phyloP scores from a whole-genome alignment of 257 asterid genomes.

The Jacaranda mimosifolia region DNA sequence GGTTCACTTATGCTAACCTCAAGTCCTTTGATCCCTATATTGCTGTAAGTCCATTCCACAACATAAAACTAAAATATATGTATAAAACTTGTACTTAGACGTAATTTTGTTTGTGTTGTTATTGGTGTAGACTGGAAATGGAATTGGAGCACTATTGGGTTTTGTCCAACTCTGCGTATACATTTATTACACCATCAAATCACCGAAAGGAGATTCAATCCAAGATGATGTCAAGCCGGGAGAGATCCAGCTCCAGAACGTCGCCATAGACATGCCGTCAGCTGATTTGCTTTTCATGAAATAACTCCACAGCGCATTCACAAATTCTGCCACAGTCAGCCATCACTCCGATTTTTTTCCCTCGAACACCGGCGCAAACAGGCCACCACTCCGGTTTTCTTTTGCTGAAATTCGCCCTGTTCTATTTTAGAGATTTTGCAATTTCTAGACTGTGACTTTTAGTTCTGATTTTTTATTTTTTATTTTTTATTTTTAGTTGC shows the following conservation, averaged over 20 bases:
- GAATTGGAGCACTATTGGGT: slow-evolving; percentile 58
- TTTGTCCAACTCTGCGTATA: slow-evolving; percentile 48
- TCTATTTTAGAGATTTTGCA: neutral
- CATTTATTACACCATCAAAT: slow-evolving; percentile 29
- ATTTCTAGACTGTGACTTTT: too few species aligned
- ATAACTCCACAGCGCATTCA: too few species aligned
- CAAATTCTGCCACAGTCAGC: too few species aligned
- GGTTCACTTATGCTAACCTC: slow-evolving; percentile 67
- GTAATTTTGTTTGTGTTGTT: neutral
- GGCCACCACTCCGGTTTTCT: slow-evolving; percentile 11
- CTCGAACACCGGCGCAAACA: slow-evolving; percentile 2
- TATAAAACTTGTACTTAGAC: neutral
- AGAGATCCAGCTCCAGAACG: slow-evolving; percentile 36
- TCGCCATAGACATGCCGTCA: too few species aligned
- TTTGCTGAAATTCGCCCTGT: neutral
- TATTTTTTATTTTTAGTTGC: too few species aligned
- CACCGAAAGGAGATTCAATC: neutral
- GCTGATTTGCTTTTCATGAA: too few species aligned
- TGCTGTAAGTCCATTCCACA: slow-evolving; percentile 46
- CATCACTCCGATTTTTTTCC: too few species aligned
- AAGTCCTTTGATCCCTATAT: slow-evolving; percentile 57
- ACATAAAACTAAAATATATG: too few species aligned
- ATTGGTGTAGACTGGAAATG: slow-evolving; percentile 58
- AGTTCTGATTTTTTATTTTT: too few species aligned
- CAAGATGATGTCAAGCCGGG: slow-evolving; percentile 30